Evolutionary conservation across 1,139 yeast genomes (phyloP).

Genomic region (Taiozyma sp.): DNA sequence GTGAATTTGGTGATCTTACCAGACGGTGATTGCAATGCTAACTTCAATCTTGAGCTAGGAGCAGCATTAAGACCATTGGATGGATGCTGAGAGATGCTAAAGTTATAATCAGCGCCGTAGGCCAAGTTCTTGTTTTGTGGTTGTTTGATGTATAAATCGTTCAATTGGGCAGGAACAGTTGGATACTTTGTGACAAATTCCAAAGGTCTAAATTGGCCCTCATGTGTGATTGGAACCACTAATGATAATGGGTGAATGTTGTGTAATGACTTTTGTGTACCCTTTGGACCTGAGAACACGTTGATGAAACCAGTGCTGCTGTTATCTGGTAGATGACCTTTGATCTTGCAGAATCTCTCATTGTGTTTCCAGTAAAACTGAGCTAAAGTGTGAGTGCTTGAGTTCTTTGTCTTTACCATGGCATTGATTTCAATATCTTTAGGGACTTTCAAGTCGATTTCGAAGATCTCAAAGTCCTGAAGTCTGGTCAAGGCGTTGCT

Average conservation of each 20-base stretch:
- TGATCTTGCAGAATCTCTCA: slow-evolving; percentile 65
- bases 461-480: slow-evolving; percentile 71
- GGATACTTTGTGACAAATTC: slow-evolving; percentile 73
- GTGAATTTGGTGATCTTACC: slow-evolving; percentile 67
- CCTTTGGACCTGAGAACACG: slow-evolving; percentile 67
- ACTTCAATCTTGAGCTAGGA: slow-evolving; percentile 36
- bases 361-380: slow-evolving; percentile 71
- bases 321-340: slow-evolving; percentile 71
- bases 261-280: slow-evolving; percentile 52
- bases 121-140: slow-evolving; percentile 72
- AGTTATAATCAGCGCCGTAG: slow-evolving; percentile 54
- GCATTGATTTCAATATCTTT: slow-evolving; percentile 57
- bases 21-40: slow-evolving; percentile 78
- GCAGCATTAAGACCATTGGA: slow-evolving; percentile 40
- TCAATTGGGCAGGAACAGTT: slow-evolving; percentile 58
- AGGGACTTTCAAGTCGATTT: slow-evolving; percentile 70
- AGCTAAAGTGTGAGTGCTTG: slow-evolving; percentile 40
- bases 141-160: slow-evolving; percentile 75
- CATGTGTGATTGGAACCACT: slow-evolving; percentile 73
- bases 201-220: slow-evolving; percentile 53
- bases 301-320: slow-evolving; percentile 68
- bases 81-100: slow-evolving; percentile 61
- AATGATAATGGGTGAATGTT: slow-evolving; percentile 67
- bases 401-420: slow-evolving; percentile 20
- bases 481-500: slow-evolving; percentile 74